These are phyloP conservation scores for Suhomyces tanzawaensis DNA, from an alignment of 805 yeast species.

Conservation along the genomic window DNA sequence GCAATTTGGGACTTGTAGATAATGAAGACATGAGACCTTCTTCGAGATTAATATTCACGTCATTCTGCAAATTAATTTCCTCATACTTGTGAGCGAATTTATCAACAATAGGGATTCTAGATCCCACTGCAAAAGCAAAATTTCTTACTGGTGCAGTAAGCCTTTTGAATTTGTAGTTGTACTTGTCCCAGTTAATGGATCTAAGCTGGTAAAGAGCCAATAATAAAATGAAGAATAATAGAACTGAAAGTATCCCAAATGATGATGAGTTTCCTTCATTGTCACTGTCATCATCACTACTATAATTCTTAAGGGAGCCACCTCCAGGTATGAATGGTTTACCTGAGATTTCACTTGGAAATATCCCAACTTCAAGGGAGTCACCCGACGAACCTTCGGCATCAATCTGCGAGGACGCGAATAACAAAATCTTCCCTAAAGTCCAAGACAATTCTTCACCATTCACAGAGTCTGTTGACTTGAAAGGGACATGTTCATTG, in stretches of 20 bases:
- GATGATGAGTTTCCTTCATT: neutral
- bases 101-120: slow-evolving; percentile 23
- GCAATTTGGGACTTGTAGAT: slow-evolving; percentile 12
- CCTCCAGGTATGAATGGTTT: slow-evolving; percentile 33
- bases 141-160: slow-evolving; percentile 13
- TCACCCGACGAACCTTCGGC: slow-evolving; percentile 15
- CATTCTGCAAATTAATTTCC: slow-evolving; percentile 19
- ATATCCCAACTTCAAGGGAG: slow-evolving; percentile 32
- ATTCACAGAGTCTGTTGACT: slow-evolving; percentile 74
- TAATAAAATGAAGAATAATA: slow-evolving; percentile 13
- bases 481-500: slow-evolving; percentile 59
- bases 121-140: slow-evolving; percentile 9
- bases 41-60: slow-evolving; percentile 27
- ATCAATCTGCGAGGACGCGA: slow-evolving; percentile 68
- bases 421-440: slow-evolving; percentile 78
- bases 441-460: slow-evolving; percentile 96
- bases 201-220: slow-evolving; percentile 17
- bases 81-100: slow-evolving; percentile 14
- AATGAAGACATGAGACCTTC: slow-evolving; percentile 29
- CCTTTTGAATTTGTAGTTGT: slow-evolving; percentile 11
- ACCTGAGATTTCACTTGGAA: slow-evolving; percentile 39
- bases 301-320: slow-evolving; percentile 9
- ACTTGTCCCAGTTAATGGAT: neutral
- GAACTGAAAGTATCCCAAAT: slow-evolving; percentile 9
- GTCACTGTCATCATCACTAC: slow-evolving; percentile 20